Evolutionary conservation across 352 stramenopile genomes (phyloP).

Genomic region (Pythium rhizo-oryzae): DNA sequence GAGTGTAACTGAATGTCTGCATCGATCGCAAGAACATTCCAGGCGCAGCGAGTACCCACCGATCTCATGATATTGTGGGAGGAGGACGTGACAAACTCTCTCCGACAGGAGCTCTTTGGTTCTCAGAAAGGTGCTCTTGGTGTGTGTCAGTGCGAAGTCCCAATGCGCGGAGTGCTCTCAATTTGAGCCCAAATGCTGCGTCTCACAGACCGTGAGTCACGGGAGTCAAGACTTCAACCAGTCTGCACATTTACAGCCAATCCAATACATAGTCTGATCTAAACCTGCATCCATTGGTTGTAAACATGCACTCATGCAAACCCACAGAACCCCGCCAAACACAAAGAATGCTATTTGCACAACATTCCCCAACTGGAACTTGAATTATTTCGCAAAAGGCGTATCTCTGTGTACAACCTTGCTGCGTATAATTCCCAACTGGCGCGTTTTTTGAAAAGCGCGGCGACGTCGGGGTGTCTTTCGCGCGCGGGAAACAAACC

Average conservation of each 20-base stretch:
- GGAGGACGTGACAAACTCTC: not conserved
- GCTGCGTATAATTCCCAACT: slow-evolving; percentile 13
- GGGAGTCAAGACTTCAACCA: too few species aligned
- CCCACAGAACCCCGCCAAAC: not conserved
- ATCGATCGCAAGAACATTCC: not conserved
- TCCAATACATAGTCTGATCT: too few species aligned
- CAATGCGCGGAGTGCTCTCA: too few species aligned
- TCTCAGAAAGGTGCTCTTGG: too few species aligned
- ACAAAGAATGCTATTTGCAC: not conserved
- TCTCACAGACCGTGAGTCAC: too few species aligned
- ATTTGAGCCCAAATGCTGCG: too few species aligned
- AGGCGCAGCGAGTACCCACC: too few species aligned
- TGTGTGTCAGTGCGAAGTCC: too few species aligned
- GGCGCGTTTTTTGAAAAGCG: slow-evolving; percentile 25
- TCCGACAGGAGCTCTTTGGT: not conserved
- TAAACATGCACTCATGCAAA: not conserved
- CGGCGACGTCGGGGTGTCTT: not conserved
- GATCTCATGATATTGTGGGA: not conserved
- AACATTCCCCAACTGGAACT: too few species aligned
- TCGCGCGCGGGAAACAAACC: slow-evolving; percentile 12
- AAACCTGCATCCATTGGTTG: too few species aligned
- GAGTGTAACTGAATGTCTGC: too few species aligned
- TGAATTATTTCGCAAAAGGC: slow-evolving; percentile 8
- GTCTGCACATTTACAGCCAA: too few species aligned
- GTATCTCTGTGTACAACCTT: slow-evolving; percentile 2